Conservation (phyloP, 2,329 filamentous ascomycete species). For the Chaetomium sp. region DNA sequence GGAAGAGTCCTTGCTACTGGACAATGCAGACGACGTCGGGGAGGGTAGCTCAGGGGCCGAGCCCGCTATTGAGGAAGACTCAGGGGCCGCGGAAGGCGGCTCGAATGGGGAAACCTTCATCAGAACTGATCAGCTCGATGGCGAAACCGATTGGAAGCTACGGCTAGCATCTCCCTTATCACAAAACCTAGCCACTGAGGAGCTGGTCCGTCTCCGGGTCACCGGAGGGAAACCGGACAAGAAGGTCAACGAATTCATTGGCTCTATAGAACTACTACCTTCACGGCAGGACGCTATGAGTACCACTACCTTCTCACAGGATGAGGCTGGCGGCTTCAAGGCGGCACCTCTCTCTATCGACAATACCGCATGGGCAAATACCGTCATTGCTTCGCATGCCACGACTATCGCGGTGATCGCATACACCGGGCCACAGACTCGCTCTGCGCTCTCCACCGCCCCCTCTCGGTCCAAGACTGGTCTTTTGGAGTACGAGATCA, state of each 20-base stretch:
- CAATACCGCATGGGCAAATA: conserved; percentile 98
- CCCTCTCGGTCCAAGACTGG: conserved; percentile 92
- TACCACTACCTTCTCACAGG: conserved; percentile 16
- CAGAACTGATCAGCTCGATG: conserved; percentile 93
- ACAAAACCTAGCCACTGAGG: conserved; percentile 71
- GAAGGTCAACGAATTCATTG: conserved; percentile 92
- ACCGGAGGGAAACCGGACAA: conserved; percentile 88
- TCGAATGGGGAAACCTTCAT: conserved; percentile 91
- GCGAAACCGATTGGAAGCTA: conserved; percentile 98
- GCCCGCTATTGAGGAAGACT: conserved; percentile 36
- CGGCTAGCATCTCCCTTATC: conserved; percentile 84
- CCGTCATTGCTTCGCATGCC: conserved; percentile 90
- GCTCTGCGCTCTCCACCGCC: conserved; percentile 89
- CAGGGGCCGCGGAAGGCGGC: conserved; percentile 35
- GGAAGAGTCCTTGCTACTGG: conserved; percentile 47
- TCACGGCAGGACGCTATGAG: conserved; percentile 52
- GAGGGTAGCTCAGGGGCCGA: conserved; percentile 35
- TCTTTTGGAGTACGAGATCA: conserved; percentile 92
- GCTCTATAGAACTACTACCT: conserved; percentile 76
- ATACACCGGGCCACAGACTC: conserved; percentile 92
- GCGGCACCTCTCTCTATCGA: conserved; percentile 84
- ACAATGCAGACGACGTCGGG: conserved; percentile 38
- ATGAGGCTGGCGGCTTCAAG: conserved; percentile 46
- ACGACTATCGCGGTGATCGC: conserved; percentile 86
- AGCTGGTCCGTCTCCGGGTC: conserved; percentile 70